Evolutionary conservation across 345 rosid genomes (phyloP).

Genomic region (Eucalyptus viminalis): DNA sequence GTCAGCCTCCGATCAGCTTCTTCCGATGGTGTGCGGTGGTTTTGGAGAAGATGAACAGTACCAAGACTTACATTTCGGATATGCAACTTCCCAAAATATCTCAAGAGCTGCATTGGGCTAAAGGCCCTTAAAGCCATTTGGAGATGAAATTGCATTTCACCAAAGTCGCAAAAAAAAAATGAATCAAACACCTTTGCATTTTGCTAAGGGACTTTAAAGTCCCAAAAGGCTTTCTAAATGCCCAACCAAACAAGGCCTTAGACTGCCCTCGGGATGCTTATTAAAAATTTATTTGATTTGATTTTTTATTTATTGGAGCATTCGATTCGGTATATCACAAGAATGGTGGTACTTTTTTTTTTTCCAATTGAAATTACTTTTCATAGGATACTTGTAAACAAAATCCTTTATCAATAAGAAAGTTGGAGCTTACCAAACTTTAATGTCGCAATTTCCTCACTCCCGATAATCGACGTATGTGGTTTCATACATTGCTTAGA

Average conservation of each 20-base stretch:
- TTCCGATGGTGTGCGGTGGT: no score
- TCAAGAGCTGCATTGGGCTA: no score
- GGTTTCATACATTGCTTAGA: background rate
- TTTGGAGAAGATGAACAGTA: no score
- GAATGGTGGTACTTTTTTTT: background rate
- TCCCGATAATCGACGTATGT: rapidly evolving
- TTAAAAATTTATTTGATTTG: background rate
- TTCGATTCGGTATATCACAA: background rate
- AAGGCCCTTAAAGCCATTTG: no score
- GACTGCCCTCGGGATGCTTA: background rate
- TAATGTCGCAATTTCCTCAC: rapidly evolving
- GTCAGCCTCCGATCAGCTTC: rapidly evolving
- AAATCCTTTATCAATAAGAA: background rate
- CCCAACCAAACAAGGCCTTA: no score
- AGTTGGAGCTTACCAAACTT: background rate
- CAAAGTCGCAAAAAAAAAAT: no score
- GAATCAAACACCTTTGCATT: no score
- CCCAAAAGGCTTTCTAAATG: no score
- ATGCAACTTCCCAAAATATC: no score
- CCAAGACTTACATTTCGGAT: no score
- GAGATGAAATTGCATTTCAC: no score
- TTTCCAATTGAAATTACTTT: background rate
- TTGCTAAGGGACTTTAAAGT: no score
- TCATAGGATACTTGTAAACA: background rate
- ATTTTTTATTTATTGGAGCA: background rate